Evolutionary conservation across 2,329 filamentous ascomycete genomes (phyloP), one percentile per base, ranked within the genome.

Genomic region (Venturia oleaginea): DNA sequence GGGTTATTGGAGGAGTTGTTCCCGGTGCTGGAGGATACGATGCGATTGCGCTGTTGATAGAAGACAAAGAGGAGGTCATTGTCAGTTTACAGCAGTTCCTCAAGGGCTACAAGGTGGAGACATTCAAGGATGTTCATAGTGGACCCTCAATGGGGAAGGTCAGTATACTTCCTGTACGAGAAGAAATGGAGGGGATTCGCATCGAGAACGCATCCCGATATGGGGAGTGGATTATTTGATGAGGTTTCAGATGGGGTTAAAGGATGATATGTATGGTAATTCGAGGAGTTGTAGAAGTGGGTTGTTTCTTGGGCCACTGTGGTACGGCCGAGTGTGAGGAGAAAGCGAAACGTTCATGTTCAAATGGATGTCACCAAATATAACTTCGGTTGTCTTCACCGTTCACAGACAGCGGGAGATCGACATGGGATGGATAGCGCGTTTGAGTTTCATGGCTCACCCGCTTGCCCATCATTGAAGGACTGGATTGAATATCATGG

Each of bases 21-120:
- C 94, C 94, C 0, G 94, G 94, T 0, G 94, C 94, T 0, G 94
- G 94, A 11, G 94, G 94, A 0, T 97, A 90, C 72, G 94, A 99
- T 79, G 94, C 94, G 1, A 82, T 96, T 64, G 89, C 88, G 0
- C 75, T 99, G 66, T 75, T 99, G 66, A 84, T 96, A 68, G 82
- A 83, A 70, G 90, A 97, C 70, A 86, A 89, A 63, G 81, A 80
- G 42, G 82, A 81, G 60, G 90, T 90, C 1, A 77, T 88, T 64
- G 72, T 73, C 27, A 77, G 79, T 15, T 75, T 97, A 27, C 80
- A 83, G 67, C 75, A 77, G 54, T 86, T 91, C 54, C 75, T 96
- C 65, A 78, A 77, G 24, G 76, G 78, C 32, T 97, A 91, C 87
- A 86, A 81, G 34, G 62, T 63, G 13, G 48, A 63, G 34, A 46